Evolutionary conservation across 768 basidiomycete genomes (phyloP), one percentile per base, ranked within the genome.

Genomic region (Lentinula guzmanii): DNA sequence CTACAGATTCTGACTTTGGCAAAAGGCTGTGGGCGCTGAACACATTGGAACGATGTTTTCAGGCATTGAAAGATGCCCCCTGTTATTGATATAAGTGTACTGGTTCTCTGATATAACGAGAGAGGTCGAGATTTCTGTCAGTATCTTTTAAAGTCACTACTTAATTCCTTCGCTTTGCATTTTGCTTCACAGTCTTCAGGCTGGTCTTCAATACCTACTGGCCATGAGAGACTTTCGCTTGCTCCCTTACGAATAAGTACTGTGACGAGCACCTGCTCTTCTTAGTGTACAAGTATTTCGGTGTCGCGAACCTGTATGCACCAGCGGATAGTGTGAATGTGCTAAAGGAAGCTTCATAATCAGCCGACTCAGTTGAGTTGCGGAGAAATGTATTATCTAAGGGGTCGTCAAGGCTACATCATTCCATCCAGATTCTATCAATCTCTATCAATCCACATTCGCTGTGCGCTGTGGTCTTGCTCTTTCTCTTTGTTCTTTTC

Each of bases 1-100:
- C 63, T 45, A 61, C 52, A 31, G 58, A 51, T 31, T 65, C 52
- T 35, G 66, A 66, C 33, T 66, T 60, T 54, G 66, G 69, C 48
- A 73, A 69, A 59, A 64, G 69, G 52, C 62, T 65, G 28, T 81
- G 77, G 81, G 82, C 84, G 13, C 68, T 71, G 39, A 73, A 77
- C 54, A 72, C 72, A 35, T 65, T 86, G 59, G 65, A 69, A 33
- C 69, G 75, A 48, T 71, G 75, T 66, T 72, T 77, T 33, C 72
- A 75, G 61, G 65, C 70, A 28, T 67, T 86, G 65, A 78, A 81
- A 61, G 74, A 82, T 67, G 83, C 59, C 13, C 50, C 59, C 3
- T 52, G 48, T 42, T 60, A 39, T 33, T 60, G 28, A 51, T 4
- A 39, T 13, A 39, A 39, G 37, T 28, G 28, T 3, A 28, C 28